Evolutionary conservation across 306 rosid genomes (phyloP), one percentile per base, ranked within the genome.

Genomic region (Vigna unguiculata): DNA sequence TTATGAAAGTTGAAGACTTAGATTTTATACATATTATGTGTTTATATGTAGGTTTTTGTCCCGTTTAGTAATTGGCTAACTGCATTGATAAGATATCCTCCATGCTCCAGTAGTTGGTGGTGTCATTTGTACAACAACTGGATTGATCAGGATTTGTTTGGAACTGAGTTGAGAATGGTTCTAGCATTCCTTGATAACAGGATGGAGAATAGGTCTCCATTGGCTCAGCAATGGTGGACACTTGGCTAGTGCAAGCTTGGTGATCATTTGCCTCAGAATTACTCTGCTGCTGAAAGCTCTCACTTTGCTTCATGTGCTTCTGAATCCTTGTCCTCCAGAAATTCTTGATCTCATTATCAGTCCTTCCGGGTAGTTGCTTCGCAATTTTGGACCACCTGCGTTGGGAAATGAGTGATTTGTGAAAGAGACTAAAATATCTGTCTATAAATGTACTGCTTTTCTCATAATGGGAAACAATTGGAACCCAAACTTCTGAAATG

Each of bases 331-430:
- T 92, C 85, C 97, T 90, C 96, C 97, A 92, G 12, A 84, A 92
- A 70, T 92, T 92, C 79, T 92, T 92, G 36, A 90, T 92, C 76
- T 92, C 80, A 22, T 75, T 75, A 38, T 75, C 79, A 6, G 79
- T 74, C 48, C 79, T 21, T 19, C 79, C 79, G 84, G 97, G 96
- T 13, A 92, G 77, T 70, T 92, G 93, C 83, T 88, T 92, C 3
- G 97, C 97, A 10, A 92, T 90, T 87, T 88, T 92, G 34, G 97
- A 90, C 97, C 97, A 92, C 96, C 97, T 92, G 83, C 34, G 41
- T 34, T 66, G 65, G 43, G 54, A 36, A 75, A 36, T 75, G 13
- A 49, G 36, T 47, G 47, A 74, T 74, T 74, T 61, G 60, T 66
- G 2, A 45, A 36, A 47, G 38, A 62, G 9, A 38, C 28, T 36